Evolutionary conservation across 1,284 basidiomycete genomes (phyloP).

Genomic region (Prillingera fragicola): DNA sequence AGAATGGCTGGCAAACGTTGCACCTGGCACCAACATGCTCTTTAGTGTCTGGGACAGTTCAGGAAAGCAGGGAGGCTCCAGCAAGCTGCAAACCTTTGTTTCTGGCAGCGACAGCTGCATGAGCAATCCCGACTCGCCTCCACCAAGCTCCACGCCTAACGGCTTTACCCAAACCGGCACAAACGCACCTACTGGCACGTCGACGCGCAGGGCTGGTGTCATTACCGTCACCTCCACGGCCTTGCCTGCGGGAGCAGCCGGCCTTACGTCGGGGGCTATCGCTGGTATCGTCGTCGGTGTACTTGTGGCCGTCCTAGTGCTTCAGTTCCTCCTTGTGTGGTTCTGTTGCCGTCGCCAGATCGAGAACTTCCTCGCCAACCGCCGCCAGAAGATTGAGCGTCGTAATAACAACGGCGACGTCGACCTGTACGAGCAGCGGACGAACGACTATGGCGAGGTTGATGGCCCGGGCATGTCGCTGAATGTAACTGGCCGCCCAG

Average conservation of each 20-base stretch:
- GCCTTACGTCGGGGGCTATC: conserved; percentile 24
- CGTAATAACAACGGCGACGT: conserved; percentile 26
- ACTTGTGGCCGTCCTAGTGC: conserved; percentile 25
- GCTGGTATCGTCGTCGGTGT: conserved; percentile 39
- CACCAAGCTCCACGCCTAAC: conserved; percentile 30
- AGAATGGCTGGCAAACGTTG: conserved; percentile 37
- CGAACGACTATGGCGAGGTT: neutral
- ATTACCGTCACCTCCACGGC: neutral
- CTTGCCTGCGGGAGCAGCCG: neutral
- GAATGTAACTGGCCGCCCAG: neutral
- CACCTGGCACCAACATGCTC: conserved; percentile 29
- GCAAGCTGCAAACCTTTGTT: conserved; percentile 25
- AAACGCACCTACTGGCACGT: conserved; percentile 1
- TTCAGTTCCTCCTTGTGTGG: conserved; percentile 33
- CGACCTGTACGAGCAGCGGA: conserved; percentile 30
- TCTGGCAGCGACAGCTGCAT: conserved; percentile 22
- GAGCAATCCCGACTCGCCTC: conserved; percentile 25
- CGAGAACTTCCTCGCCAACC: conserved; percentile 25
- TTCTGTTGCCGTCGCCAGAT: conserved; percentile 41
- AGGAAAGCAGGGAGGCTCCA: conserved; percentile 28
- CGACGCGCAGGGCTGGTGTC: neutral
- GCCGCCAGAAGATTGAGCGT: conserved; percentile 23
- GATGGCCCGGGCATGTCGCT: neutral
- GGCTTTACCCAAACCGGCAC: conserved; percentile 9
- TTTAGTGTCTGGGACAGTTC: conserved; percentile 34